Percentiles rank a stretch among this genome's conserved stretches.
These are phyloP conservation scores for Blastobotrys illinoisensis DNA, from an alignment of 1,139 yeast species.

Conservation along the genomic window DNA sequence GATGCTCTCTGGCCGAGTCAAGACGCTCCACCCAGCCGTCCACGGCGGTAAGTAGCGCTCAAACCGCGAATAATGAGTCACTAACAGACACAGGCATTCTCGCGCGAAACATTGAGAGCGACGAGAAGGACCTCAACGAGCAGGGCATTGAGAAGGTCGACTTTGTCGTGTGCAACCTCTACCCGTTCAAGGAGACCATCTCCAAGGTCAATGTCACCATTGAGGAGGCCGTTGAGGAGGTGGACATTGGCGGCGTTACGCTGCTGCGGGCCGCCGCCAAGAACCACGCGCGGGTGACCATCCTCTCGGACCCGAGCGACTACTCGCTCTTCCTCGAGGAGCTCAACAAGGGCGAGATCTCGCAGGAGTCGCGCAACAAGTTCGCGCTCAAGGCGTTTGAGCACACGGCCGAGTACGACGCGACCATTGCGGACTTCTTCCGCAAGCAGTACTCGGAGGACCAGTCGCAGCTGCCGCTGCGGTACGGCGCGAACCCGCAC, in stretches of 20 bases:
- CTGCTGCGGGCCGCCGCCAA: slow-evolving; percentile 97
- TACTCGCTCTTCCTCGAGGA: slow-evolving; percentile 83
- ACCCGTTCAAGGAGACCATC: slow-evolving; percentile 96
- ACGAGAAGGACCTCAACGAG: slow-evolving; percentile 76
- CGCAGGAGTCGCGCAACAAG: slow-evolving; percentile 68
- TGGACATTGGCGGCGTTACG: slow-evolving; percentile 98
- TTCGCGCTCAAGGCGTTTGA: slow-evolving; percentile 96
- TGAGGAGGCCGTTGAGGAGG: slow-evolving; percentile 96
- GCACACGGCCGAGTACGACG: slow-evolving; percentile 96
- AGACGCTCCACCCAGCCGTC: slow-evolving; percentile 96
- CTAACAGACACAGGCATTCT: slow-evolving; percentile 47
- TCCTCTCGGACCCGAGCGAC: slow-evolving; percentile 89
- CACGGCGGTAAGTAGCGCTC: slow-evolving; percentile 70
- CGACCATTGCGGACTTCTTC: slow-evolving; percentile 93
- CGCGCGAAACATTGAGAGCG: slow-evolving; percentile 87
- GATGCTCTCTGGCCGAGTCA: slow-evolving; percentile 97
- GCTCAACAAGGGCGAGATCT: slow-evolving; percentile 70
- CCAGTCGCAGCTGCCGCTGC: slow-evolving; percentile 80
- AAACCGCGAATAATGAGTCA: background rate
- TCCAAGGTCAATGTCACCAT: slow-evolving; percentile 93
- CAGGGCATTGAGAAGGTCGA: slow-evolving; percentile 95
- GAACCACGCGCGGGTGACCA: slow-evolving; percentile 93
- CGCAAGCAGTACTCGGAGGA: slow-evolving; percentile 95
- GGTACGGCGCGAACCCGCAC: slow-evolving; percentile 99
- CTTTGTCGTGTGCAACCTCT: slow-evolving; percentile 92